Evolutionary conservation across 805 yeast genomes (phyloP), one percentile per base, ranked within the genome.

Genomic region (Cyberlindnera mycetangii): DNA sequence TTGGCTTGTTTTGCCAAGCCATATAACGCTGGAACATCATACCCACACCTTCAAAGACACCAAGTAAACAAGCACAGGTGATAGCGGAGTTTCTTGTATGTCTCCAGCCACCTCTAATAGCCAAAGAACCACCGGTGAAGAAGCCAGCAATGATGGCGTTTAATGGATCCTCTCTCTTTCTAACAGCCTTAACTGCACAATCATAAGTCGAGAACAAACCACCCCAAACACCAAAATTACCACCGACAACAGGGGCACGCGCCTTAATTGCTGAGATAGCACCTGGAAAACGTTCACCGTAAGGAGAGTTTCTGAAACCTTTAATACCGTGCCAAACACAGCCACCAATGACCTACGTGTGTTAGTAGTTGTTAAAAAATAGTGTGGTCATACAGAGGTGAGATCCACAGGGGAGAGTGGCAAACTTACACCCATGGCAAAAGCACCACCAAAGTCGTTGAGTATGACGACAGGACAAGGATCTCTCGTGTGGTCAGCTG

Each of bases 171-270:
- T 93, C 99, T 74, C 97, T 88, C 69, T 89, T 86, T 75, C 99
- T 86, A 34, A 93, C 79, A 3, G 92, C 96, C 68, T 92, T 93
- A 37, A 93, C 95, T 14, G 90, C 78, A 75, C 99, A 93, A 69
- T 93, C 99, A 63, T 83, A 93, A 12, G 95, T 85, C 27, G 97
- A 89, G 65, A 93, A 93, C 58, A 93, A 73, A 49, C 99, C 99
- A 75, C 99, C 99, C 99, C 99, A 93, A 32, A 88, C 96, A 72
- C 99, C 99, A 61, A 93, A 92, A 69, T 93, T 93, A 62, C 99
- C 99, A 55, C 99, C 99, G 44, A 92, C 89, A 39, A 92, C 97
- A 32, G 99, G 99, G 2, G 97, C 98, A 67, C 99, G 79, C 41
- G 97, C 88, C 64, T 89, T 89, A 57, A 93, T 85, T 32, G 98